phyloP scores from a whole-genome alignment of 352 stramenopile genomes.

The Phytophthora hibernalis region DNA sequence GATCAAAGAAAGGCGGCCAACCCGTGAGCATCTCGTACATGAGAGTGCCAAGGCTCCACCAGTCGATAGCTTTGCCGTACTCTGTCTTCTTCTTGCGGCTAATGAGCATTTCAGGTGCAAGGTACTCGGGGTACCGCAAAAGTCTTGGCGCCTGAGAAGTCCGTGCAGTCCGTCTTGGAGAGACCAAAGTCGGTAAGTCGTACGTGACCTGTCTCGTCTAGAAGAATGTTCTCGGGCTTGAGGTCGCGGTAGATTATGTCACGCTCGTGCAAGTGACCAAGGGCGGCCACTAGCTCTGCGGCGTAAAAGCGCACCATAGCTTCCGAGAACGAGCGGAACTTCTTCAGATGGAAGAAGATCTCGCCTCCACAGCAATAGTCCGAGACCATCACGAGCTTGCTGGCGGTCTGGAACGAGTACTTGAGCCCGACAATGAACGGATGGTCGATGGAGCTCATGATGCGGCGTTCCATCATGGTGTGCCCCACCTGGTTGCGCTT shows the following conservation, averaged over 20 bases:
- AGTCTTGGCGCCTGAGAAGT: slow-evolving; percentile 88
- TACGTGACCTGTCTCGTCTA: slow-evolving; percentile 93
- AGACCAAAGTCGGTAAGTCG: slow-evolving; percentile 95
- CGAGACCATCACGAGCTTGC: slow-evolving; percentile 93
- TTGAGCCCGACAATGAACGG: slow-evolving; percentile 97
- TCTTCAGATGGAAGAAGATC: slow-evolving; percentile 94
- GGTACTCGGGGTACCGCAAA: slow-evolving; percentile 90
- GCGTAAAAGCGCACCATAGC: slow-evolving; percentile 93
- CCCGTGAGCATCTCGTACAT: slow-evolving; percentile 96
- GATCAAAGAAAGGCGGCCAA: slow-evolving; percentile 94
- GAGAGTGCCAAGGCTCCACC: slow-evolving; percentile 94
- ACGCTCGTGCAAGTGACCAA: slow-evolving; percentile 91
- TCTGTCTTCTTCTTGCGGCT: slow-evolving; percentile 89
- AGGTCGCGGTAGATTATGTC: slow-evolving; percentile 95
- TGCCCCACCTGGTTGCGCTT: slow-evolving; percentile 90
- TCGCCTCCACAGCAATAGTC: slow-evolving; percentile 92
- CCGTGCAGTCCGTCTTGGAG: slow-evolving; percentile 88
- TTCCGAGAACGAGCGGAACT: slow-evolving; percentile 91
- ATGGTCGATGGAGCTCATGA: slow-evolving; percentile 93
- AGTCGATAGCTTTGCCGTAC: slow-evolving; percentile 94
- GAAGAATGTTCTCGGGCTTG: slow-evolving; percentile 94
- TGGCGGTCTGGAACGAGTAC: slow-evolving; percentile 92
- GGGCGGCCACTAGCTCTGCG: slow-evolving; percentile 92
- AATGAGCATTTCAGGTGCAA: slow-evolving; percentile 91
- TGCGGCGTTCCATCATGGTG: slow-evolving; percentile 89